phyloP scores from a whole-genome alignment of 805 yeast genomes.

The Candida morakotiae region DNA sequence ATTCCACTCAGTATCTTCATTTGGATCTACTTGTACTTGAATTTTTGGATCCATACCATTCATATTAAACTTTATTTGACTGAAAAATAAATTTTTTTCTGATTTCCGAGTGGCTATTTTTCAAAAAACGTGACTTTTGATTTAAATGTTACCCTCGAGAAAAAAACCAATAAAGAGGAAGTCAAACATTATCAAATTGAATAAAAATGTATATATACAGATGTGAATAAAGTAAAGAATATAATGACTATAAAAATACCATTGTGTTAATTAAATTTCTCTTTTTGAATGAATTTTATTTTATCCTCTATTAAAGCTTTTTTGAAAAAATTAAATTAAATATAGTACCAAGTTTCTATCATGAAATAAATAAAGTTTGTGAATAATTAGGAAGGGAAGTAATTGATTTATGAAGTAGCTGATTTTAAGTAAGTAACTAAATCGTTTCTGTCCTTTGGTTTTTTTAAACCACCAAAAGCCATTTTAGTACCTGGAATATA shows the following conservation, averaged over 20 bases:
- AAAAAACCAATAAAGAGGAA: too few relatives aligned
- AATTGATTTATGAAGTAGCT: slow-evolving; percentile 28
- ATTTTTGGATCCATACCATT: slow-evolving; percentile 39
- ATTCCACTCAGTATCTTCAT: slow-evolving; percentile 98
- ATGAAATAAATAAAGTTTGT: slow-evolving; percentile 3
- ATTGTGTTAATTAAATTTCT: too few relatives aligned
- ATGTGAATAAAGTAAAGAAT: not conserved
- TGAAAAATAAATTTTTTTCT: not conserved
- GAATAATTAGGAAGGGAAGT: not conserved
- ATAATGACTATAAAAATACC: not conserved
- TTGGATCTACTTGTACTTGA: slow-evolving; percentile 87
- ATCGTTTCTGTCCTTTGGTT: slow-evolving; percentile 98
- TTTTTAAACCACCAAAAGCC: slow-evolving; percentile 99
- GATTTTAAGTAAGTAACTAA: slow-evolving; percentile 75
- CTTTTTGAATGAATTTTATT: too few relatives aligned
- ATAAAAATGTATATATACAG: not conserved
- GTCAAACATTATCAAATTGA: too few relatives aligned
- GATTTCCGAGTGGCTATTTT: too few relatives aligned
- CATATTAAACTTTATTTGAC: not conserved
- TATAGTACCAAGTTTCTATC: slow-evolving; percentile 1
- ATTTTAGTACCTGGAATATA: slow-evolving; percentile 99
- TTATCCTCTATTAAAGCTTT: too few relatives aligned
- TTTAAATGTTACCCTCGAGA: too few relatives aligned
- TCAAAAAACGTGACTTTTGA: too few relatives aligned
- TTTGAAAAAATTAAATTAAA: too few relatives aligned